phyloP scores from a whole-genome alignment of 2,329 filamentous ascomycete genomes.

The Fusarium torulosum region DNA sequence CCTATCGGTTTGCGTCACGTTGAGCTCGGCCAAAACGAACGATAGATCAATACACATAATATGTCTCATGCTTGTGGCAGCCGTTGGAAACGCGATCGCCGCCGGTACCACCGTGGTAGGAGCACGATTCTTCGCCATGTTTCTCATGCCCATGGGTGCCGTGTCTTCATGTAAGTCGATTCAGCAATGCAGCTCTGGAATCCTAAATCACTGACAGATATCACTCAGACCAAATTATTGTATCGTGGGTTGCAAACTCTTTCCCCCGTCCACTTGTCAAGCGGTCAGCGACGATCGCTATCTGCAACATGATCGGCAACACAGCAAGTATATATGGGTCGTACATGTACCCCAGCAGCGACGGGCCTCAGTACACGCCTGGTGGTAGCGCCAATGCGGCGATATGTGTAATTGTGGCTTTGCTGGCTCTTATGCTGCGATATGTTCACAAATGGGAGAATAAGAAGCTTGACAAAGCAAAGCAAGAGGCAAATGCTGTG shows the following conservation, averaged over 20 bases:
- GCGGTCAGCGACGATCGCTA: slow-evolving; percentile 73
- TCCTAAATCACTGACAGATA: fast-evolving
- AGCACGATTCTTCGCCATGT: slow-evolving; percentile 72
- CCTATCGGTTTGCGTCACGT: slow-evolving; percentile 66
- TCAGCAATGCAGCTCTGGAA: fast-evolving
- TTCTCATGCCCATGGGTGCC: slow-evolving; percentile 69
- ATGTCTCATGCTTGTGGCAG: slow-evolving; percentile 63
- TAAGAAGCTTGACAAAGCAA: slow-evolving; percentile 65
- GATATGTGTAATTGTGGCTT: slow-evolving; percentile 70
- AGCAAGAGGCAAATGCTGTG: slow-evolving; percentile 40
- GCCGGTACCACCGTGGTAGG: slow-evolving; percentile 63
- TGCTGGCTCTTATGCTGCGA: slow-evolving; percentile 66
- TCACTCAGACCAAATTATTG: slow-evolving; percentile 65
- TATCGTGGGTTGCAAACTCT: slow-evolving; percentile 77
- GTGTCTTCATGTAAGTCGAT: slow-evolving; percentile 58
- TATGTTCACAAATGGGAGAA: slow-evolving; percentile 71
- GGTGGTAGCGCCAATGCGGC: slow-evolving; percentile 72
- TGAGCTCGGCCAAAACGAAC: slow-evolving; percentile 64
- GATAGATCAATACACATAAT: slow-evolving; percentile 71
- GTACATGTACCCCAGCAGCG: slow-evolving; percentile 61
- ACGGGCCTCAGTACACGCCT: slow-evolving; percentile 60
- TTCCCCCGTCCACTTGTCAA: slow-evolving; percentile 77
- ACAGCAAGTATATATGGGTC: slow-evolving; percentile 62
- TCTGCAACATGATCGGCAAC: slow-evolving; percentile 77
- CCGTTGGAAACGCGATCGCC: slow-evolving; percentile 67